A percentile compares a stretch with the other conserved stretches of the same genome.
phyloP scores from a whole-genome alignment of 1,284 basidiomycete species.

The Filobasidium uniguttulatum region DNA sequence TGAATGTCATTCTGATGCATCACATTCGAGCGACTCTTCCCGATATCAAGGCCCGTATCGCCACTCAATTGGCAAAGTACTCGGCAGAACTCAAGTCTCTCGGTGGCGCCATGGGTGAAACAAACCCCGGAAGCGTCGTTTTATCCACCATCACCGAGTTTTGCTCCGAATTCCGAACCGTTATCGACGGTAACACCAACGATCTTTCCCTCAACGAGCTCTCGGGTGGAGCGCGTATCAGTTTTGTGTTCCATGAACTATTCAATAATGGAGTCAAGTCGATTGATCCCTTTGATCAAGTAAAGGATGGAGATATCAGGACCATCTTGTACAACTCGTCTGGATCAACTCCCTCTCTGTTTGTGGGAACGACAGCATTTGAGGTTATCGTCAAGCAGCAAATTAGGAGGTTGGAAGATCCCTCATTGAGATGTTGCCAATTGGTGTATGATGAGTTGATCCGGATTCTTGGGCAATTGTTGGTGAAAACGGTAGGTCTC shows the following conservation, averaged over 20 bases:
- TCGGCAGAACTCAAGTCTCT: slow-evolving; percentile 69
- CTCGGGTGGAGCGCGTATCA: slow-evolving; percentile 91
- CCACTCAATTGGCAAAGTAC: slow-evolving; percentile 73
- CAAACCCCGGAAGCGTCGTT: slow-evolving; percentile 70
- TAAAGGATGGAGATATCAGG: slow-evolving; percentile 95
- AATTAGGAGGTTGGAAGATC: slow-evolving; percentile 90
- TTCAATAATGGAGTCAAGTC: slow-evolving; percentile 91
- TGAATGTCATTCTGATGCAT: slow-evolving; percentile 97
- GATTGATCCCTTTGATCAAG: slow-evolving; percentile 96
- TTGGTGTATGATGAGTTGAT: slow-evolving; percentile 95
- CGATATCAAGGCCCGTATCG: slow-evolving; percentile 90
- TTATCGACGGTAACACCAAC: slow-evolving; percentile 93
- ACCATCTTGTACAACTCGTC: slow-evolving; percentile 94
- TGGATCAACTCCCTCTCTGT: slow-evolving; percentile 85
- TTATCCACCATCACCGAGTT: slow-evolving; percentile 95
- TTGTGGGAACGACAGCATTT: slow-evolving; percentile 91
- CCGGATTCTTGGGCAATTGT: slow-evolving; percentile 78
- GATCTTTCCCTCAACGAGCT: slow-evolving; percentile 89
- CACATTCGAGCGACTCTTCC: slow-evolving; percentile 92
- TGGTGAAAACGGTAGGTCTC: slow-evolving; percentile 72
- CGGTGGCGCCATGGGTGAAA: slow-evolving; percentile 74
- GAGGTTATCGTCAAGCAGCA: slow-evolving; percentile 98
- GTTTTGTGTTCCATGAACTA: slow-evolving; percentile 95
- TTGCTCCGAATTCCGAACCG: slow-evolving; percentile 85
- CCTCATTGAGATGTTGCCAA: slow-evolving; percentile 79